phyloP scores from a whole-genome alignment of 2,329 filamentous ascomycete species.

The Lecanosticta acicola region DNA sequence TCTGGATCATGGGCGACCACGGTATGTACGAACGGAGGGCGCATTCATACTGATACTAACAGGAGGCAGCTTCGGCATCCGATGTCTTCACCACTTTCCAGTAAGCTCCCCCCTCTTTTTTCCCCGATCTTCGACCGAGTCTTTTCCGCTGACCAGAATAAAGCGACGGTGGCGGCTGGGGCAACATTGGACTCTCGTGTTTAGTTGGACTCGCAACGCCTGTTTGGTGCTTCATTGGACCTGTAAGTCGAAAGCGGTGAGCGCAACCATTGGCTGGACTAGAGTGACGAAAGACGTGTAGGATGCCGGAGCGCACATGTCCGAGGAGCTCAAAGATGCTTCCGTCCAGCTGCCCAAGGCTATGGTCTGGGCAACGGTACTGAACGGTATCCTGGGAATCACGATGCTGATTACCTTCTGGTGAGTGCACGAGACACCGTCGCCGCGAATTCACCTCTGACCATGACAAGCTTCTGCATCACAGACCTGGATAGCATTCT shows the following conservation, averaged over 20 bases:
- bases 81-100: conserved; percentile 35
- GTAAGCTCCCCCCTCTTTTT: conserved; percentile 2
- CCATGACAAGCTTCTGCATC: conserved; percentile 27
- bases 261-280: not conserved
- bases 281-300: conserved; percentile 1
- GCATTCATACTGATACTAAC: not conserved
- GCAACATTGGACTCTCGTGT: conserved; percentile 36
- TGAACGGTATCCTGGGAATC: conserved; percentile 32
- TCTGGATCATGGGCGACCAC: conserved; percentile 32
- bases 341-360: conserved; percentile 39
- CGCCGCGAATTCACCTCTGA: conserved; percentile 6
- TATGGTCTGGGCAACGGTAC: conserved; percentile 40
- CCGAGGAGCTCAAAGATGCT: conserved; percentile 35
- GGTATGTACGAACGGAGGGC: too few relatives aligned
- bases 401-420: conserved; percentile 37
- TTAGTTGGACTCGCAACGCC: conserved; percentile 41
- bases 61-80: conserved; percentile 17
- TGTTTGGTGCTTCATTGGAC: conserved; percentile 32
- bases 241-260: not conserved
- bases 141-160: conserved; percentile 3
- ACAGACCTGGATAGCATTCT: conserved; percentile 23
- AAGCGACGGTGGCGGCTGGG: conserved; percentile 39
- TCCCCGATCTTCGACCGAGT: not conserved
- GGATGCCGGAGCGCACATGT: conserved; percentile 37
- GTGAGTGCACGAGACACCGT: conserved; percentile 13